phyloP scores from a whole-genome alignment of 352 stramenopile species.

The Lagenidium giganteum region DNA sequence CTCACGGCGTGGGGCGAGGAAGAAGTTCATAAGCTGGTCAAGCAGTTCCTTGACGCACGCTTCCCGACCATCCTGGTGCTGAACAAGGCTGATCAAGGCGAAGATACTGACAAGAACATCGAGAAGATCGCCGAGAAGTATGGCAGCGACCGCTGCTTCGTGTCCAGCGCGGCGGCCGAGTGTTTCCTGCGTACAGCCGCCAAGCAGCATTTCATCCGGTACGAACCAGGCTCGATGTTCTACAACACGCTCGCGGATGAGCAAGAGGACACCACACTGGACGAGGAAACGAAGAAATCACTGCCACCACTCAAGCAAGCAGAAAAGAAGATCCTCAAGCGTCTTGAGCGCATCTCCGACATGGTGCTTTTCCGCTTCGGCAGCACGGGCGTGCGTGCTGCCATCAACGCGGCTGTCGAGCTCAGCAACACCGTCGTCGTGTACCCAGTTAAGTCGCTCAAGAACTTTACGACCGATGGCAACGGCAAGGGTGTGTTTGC shows the following conservation, averaged over 20 bases:
- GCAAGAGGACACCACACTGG: constrained; percentile 30
- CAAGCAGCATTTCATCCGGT: constrained; percentile 79
- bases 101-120: constrained; percentile 86
- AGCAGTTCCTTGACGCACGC: constrained; percentile 65
- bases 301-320: constrained; percentile 49
- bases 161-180: constrained; percentile 82
- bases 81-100: constrained; percentile 85
- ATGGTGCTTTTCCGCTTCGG: constrained; percentile 90
- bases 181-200: constrained; percentile 71
- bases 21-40: constrained; percentile 74
- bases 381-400: constrained; percentile 74
- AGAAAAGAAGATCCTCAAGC: constrained; percentile 75
- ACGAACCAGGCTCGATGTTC: constrained; percentile 83
- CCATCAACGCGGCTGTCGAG: constrained; percentile 85
- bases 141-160: constrained; percentile 80
- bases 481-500: constrained; percentile 71
- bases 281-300: constrained; percentile 11
- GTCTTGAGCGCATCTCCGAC: constrained; percentile 83
- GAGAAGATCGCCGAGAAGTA: constrained; percentile 87
- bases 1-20: constrained; percentile 46
- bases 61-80: constrained; percentile 87
- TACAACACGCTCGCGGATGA: constrained; percentile 73
- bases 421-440: constrained; percentile 76
- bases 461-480: constrained; percentile 72
- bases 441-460: constrained; percentile 85